Base-by-base conservation (phyloP, 345 rosid genomes). In the Eucalyptus guilfoylei region DNA sequence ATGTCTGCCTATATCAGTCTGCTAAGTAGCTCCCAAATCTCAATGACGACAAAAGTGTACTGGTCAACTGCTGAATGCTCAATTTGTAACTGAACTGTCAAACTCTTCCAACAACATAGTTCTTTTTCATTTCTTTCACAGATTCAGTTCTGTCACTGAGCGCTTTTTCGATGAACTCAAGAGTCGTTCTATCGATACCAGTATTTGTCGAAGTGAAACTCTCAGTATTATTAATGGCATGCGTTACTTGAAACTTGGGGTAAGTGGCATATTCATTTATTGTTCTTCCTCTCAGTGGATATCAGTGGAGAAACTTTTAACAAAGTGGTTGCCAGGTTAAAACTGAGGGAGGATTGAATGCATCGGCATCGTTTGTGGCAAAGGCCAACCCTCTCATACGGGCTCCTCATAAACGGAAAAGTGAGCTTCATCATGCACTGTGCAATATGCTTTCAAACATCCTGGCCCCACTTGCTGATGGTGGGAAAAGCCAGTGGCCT, bases 231-330 rank as follows among this genome's bases (percentile, higher is more conserved):
- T 98, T 86, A 98, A 97, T 94, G 99, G 99, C 88, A 96, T 98
- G 99, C 99, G 99, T 85, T 98, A 98, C 94, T 93, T 98, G 88
- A 97, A 96, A 92, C 98, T 98, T 87, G 98, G 99, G 97, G 99
- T 98, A 95, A 90, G 96, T 92, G 86, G 89, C 37, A 88, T 86
- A 45, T 87, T 67, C 47, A 58, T 72, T 88, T 91, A 49, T 90
- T 90, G 49, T 67, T n/a, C 81, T 89, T 45, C 50, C 47, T 42
- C 42, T 58, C 45, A 87, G 88, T 48, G 50, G 37, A 85, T 76
- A 89, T 83, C 30, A 83, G 50, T 87, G 49, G 85, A 88, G 80
- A 89, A 44, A 85, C 87, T 19, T 88, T 87, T 88, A 44, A 94
- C 90, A 93, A 91, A 86, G 49, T 90, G 88, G 50, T 21, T 92